Percentiles rank a stretch among this genome's conserved stretches.
phyloP scores from a whole-genome alignment of 2,329 filamentous ascomycete genomes.

The Neopestalotiopsis sp. region DNA sequence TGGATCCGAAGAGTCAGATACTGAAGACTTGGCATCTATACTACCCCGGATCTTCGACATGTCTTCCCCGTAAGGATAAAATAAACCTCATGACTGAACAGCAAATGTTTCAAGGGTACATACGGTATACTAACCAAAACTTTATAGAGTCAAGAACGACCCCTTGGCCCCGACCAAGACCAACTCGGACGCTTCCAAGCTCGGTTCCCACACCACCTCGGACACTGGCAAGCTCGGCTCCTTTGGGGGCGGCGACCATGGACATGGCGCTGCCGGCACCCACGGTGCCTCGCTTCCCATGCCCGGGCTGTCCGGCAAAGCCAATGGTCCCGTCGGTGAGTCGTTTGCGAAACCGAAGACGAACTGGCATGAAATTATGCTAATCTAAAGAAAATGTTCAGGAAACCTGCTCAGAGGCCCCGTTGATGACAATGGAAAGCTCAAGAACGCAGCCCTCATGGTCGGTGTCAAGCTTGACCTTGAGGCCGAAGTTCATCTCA shows the following conservation, averaged over 20 bases:
- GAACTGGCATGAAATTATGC: neutral
- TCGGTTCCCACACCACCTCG: conserved; percentile 7
- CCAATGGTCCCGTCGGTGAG: conserved; percentile 33
- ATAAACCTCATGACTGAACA: too few relatives aligned
- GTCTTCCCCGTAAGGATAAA: conserved; percentile 1
- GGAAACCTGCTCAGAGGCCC: conserved; percentile 63
- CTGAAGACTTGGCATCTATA: neutral
- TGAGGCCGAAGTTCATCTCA: conserved; percentile 66
- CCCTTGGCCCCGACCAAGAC: neutral
- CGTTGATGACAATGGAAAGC: conserved; percentile 60
- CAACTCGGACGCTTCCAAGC: conserved; percentile 14
- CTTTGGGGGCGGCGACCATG: neutral
- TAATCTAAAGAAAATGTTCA: conserved; percentile 27
- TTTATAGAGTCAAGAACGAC: neutral
- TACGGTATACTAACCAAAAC: too few relatives aligned
- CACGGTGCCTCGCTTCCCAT: conserved; percentile 28
- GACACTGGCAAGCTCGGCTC: conserved; percentile 16
- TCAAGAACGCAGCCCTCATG: conserved; percentile 62
- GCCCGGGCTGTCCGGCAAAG: conserved; percentile 33
- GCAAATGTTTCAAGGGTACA: too few relatives aligned
- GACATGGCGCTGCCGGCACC: neutral
- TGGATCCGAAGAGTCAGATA: neutral
- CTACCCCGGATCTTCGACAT: neutral
- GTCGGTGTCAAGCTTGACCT: conserved; percentile 68
- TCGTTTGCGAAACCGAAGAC: too few relatives aligned